Evolutionary conservation across 495 filamentous ascomycete species (phyloP).

Genomic region (Barbatosphaeria neglecta): DNA sequence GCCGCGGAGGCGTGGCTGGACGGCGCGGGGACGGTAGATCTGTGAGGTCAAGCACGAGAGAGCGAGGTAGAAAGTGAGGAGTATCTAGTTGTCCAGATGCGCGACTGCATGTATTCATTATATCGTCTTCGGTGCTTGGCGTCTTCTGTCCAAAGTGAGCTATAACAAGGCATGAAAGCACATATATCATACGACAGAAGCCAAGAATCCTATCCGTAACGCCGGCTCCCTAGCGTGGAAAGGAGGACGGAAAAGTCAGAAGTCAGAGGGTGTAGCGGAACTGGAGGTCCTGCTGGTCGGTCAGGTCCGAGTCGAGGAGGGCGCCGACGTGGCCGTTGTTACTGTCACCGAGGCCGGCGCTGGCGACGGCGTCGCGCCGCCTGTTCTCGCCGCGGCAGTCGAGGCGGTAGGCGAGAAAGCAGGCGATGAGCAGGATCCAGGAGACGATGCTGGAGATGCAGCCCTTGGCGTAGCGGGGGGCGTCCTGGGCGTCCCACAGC

Average conservation of each 20-base stretch:
- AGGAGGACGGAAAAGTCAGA: too few species aligned
- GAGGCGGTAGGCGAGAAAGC: neutral
- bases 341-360: neutral
- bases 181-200: too few species aligned
- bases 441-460: slow-evolving; percentile 3
- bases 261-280: neutral
- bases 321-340: neutral
- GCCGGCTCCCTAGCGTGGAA: too few species aligned
- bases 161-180: too few species aligned
- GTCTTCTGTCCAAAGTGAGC: too few species aligned
- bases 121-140: too few species aligned
- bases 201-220: too few species aligned
- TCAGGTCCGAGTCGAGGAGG: neutral
- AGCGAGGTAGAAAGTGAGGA: too few species aligned
- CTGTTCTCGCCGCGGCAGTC: neutral
- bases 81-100: too few species aligned
- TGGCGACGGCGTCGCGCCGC: neutral
- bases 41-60: too few species aligned
- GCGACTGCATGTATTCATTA: too few species aligned
- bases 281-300: neutral
- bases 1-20: slow-evolving; percentile 35
- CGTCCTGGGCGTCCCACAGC: slow-evolving; percentile 2
- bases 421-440: neutral
- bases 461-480: slow-evolving; percentile 1
- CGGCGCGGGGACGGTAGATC: slow-evolving; percentile 10